Evolutionary conservation across 176 grass and related monocot species (phyloP), one percentile per base, ranked within the genome.

Genomic region (Typha latifolia): DNA sequence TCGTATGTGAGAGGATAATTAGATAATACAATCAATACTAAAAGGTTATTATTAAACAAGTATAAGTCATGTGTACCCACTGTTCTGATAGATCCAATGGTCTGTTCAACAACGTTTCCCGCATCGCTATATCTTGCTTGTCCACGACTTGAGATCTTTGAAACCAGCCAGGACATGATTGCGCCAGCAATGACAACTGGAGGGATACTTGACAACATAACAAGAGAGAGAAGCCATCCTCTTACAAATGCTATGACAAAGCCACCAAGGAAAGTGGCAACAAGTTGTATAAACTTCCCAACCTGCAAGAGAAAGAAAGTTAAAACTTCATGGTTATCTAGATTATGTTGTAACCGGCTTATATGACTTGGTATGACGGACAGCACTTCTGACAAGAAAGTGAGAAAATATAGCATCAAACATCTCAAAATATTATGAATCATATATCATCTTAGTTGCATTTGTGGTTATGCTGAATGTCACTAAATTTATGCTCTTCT

Each of bases 171-270:
- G 18, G 91, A 76, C 48, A 86, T 76, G 18, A 59, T 24, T 70
- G 76, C 84, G 37, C 75, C 91, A 37, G 86, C 86, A 72, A 90
- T 32, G 19, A 90, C 75, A 61, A 95, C 76, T 2, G 81, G 86
- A 48, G 87, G 91, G 68, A 90, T 90, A 55, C 26, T 76, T 23
- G 90, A 79, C 67, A 95, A 59, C 86, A 95, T 82, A 61, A 96
- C 87, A 26, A 96, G 84, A 61, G 84, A 83, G 59, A 96, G 84
- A 74, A 85, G 87, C 87, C 91, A 96, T 66, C 91, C 91, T 75
- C 79, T 87, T 31, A 77, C 31, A 66, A 91, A 96, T 67, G 87
- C 91, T 76, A 96, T 49, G 5, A 85, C 68, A 22, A 96, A 96
- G 16, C 91, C 87, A 62, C 91, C 87, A 7, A 91, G 12, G 64